A percentile compares a stretch with the other conserved stretches of the same genome.
Conservation (phyloP, 2,329 filamentous ascomycete species). For the Neoscytalidium dimidiatum region DNA sequence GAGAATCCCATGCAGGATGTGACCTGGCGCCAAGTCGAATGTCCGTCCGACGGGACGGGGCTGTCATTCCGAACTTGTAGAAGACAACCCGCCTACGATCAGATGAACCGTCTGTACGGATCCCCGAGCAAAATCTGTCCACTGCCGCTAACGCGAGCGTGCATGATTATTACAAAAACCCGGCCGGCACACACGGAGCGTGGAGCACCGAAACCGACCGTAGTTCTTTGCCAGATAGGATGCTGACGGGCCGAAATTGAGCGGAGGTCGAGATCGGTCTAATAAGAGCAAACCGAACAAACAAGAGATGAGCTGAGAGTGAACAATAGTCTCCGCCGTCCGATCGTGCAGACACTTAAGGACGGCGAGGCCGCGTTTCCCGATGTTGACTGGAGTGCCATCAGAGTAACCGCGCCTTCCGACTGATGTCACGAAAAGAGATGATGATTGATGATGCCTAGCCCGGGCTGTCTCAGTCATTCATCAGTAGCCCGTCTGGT, state of each 20-base stretch:
- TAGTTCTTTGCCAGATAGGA: slow-evolving; percentile 12
- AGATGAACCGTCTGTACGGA: slow-evolving; percentile 3
- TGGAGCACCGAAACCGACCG: slow-evolving; percentile 16
- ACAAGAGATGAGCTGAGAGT: slow-evolving; percentile 37
- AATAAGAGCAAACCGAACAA: slow-evolving; percentile 35
- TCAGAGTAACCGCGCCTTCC: slow-evolving; percentile 32
- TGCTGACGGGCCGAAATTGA: slow-evolving; percentile 15
- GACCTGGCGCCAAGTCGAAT: background rate
- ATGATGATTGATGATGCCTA: slow-evolving; percentile 42
- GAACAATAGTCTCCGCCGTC: slow-evolving; percentile 38
- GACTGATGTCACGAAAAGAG: slow-evolving; percentile 32
- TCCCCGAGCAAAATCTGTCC: slow-evolving; percentile 1
- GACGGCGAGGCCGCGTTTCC: slow-evolving; percentile 49
- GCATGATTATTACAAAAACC: slow-evolving; percentile 6
- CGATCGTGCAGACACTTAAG: slow-evolving; percentile 32
- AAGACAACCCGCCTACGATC: background rate
- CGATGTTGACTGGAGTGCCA: slow-evolving; percentile 37
- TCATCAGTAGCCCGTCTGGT: slow-evolving; percentile 51
- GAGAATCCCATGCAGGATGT: slow-evolving; percentile 16
- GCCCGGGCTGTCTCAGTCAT: slow-evolving; percentile 19
- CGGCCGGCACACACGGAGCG: background rate
- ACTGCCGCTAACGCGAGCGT: slow-evolving; percentile 4
- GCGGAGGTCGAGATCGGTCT: slow-evolving; percentile 27
- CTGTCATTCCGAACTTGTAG: slow-evolving; percentile 3
- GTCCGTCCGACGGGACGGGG: background rate